Evolutionary conservation across 129 eudicot genomes (phyloP), one percentile per base, ranked within the genome.

Genomic region (Pseudognaphalium luteoalbum): DNA sequence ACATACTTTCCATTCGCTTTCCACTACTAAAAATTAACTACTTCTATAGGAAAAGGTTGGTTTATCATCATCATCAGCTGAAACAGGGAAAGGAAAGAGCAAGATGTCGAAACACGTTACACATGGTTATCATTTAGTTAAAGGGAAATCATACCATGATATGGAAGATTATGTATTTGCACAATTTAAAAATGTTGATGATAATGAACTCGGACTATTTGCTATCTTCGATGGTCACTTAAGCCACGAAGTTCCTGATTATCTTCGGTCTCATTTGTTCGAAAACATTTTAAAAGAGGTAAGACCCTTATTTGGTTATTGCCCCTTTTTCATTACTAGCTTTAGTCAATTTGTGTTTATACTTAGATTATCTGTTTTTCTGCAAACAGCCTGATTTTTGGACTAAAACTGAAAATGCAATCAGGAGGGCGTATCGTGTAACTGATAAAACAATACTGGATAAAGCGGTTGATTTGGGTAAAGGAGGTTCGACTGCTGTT

Each of bases 401-500:
- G 98, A 85, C 79, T 6, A 78, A 93, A 25, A 81, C 97, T 6
- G 85, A 79, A 69, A 61, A 62, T 61, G 98, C 98, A 34, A 78
- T 87, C 11, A 90, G 82, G 72, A 87, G 77, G 70, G 98, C 97
- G 7, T 93, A 93, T 81, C 75, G 81, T 22, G 70, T 82, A 17
- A 93, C 98, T 3, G 98, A 93, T 70, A 76, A 87, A 10, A 89
- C 85, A 4, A 93, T 93, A 68, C 72, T 93, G 61, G 97, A 87
- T 32, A 86, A 85, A 81, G 85, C 96, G 7, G 78, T 83, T 58
- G 63, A 83, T 39, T 64, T 94, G 81, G 98, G 98, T 35, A 86
- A 81, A 81, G 98, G 98, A 21, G 98, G 98, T 19, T 94, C 98
- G 22, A 94, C 98, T 66, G 98, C 98, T 14, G 98, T 94, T 30